These are phyloP conservation scores for Xylariaceae sp. DNA, from an alignment of 2,329 filamentous ascomycete species.

Conservation along the genomic window DNA sequence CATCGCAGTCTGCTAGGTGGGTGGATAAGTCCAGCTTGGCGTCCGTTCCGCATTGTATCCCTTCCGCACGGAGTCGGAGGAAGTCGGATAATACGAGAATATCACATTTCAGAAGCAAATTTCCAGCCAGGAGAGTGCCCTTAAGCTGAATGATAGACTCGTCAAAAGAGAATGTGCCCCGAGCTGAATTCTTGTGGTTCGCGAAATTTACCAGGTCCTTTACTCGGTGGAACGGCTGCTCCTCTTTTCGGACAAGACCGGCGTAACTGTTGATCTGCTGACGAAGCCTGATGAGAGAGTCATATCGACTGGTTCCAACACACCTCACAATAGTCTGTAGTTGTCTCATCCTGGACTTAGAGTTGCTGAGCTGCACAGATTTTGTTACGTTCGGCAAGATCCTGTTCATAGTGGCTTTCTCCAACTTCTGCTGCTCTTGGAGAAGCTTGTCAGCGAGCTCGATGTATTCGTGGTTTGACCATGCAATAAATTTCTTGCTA, in stretches of 20 bases:
- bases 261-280: constrained; percentile 28
- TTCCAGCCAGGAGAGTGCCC: constrained; percentile 48
- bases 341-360: no score
- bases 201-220: constrained; percentile 51
- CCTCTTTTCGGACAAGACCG: constrained; percentile 46
- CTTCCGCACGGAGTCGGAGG: constrained; percentile 19
- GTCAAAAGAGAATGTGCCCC: constrained; percentile 43
- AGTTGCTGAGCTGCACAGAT: constrained; percentile 23
- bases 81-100: constrained; percentile 53
- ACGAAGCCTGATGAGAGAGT: constrained; percentile 31
- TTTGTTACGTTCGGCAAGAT: constrained; percentile 11
- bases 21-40: constrained; percentile 36
- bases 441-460: constrained; percentile 46
- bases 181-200: constrained; percentile 42
- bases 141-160: constrained; percentile 45
- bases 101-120: constrained; percentile 56
- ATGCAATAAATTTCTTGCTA: constrained; percentile 68
- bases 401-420: no score
- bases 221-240: constrained; percentile 57
- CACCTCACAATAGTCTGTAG: no score
- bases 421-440: constrained; percentile 21
- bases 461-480: constrained; percentile 51
- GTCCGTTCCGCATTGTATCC: constrained; percentile 3
- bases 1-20: constrained; percentile 47
- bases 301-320: no score